Percentiles rank a stretch among this genome's conserved stretches.
phyloP scores from a whole-genome alignment of 1,284 basidiomycete species.

The Marasmius oreades region DNA sequence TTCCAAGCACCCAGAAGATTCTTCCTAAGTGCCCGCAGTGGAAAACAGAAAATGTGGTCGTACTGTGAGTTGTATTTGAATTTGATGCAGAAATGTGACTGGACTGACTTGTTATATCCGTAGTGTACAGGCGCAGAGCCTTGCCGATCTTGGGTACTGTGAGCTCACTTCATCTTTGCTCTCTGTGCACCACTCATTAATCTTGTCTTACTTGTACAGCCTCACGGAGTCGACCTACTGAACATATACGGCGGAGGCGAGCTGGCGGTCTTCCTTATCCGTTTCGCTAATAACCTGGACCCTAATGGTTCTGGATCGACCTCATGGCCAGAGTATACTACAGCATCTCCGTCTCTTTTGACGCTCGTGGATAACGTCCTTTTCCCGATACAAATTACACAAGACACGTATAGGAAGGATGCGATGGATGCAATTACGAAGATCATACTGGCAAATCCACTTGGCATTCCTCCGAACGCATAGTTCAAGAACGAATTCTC shows the following conservation, averaged over 20 bases:
- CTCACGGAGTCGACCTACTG: conserved; percentile 38
- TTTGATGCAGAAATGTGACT: neutral
- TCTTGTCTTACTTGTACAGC: conserved; percentile 13
- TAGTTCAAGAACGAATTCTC: too few relatives aligned
- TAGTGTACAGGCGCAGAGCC: conserved; percentile 44
- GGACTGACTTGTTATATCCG: neutral
- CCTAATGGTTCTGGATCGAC: conserved; percentile 41
- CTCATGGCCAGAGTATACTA: conserved; percentile 48
- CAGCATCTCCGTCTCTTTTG: conserved; percentile 30
- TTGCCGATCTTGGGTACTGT: conserved; percentile 43
- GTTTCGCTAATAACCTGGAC: conserved; percentile 39
- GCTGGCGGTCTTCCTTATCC: conserved; percentile 37
- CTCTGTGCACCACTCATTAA: conserved; percentile 10
- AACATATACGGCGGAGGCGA: conserved; percentile 35
- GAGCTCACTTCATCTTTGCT: conserved; percentile 15
- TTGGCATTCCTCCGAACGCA: too few relatives aligned
- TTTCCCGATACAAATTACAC: conserved; percentile 28
- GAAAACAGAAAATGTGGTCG: conserved; percentile 44
- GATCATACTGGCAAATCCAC: conserved; percentile 34
- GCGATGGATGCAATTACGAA: conserved; percentile 38
- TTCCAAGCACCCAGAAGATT: conserved; percentile 54
- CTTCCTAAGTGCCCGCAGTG: conserved; percentile 39
- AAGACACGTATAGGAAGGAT: conserved; percentile 40
- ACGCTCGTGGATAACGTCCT: conserved; percentile 43
- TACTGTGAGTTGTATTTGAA: conserved; percentile 37